Evolutionary conservation across 306 rosid species (phyloP).

Genomic region (Acacia melanoxylon): DNA sequence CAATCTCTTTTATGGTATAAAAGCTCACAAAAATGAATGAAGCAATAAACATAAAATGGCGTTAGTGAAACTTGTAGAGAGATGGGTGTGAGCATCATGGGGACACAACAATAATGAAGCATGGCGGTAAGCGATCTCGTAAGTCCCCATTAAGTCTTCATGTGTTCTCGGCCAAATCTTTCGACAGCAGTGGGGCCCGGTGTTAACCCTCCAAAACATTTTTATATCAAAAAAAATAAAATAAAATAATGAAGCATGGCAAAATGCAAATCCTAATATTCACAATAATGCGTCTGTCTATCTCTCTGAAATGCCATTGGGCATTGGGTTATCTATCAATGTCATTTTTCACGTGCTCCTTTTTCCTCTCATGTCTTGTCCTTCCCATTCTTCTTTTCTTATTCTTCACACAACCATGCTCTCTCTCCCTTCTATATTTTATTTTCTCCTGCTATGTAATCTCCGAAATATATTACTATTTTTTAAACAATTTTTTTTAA

Average conservation of each 20-base stretch:
- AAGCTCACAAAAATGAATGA: neutral
- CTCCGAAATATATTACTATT: too few species aligned
- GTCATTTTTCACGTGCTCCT: neutral
- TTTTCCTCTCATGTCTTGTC: neutral
- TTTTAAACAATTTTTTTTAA: too few species aligned
- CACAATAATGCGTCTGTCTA: too few species aligned
- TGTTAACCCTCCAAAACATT: too few species aligned
- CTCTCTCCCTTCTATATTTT: neutral
- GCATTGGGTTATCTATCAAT: too few species aligned
- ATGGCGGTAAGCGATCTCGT: too few species aligned
- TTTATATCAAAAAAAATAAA: too few species aligned
- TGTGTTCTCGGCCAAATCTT: too few species aligned
- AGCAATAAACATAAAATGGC: neutral
- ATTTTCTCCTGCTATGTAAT: neutral
- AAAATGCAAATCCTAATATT: neutral
- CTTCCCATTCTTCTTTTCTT: neutral
- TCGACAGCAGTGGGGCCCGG: too few species aligned
- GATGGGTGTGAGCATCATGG: neutral
- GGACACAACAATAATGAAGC: neutral
- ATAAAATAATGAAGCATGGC: neutral
- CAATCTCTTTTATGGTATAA: too few species aligned
- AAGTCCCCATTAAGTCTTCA: too few species aligned
- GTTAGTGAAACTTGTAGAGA: neutral
- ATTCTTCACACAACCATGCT: neutral
- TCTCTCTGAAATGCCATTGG: neutral